Percentiles rank a stretch among this genome's conserved stretches.
These are phyloP conservation scores for Plasmodium malariae DNA, from an alignment of 169 alveolate genomes.

Conservation along the genomic window DNA sequence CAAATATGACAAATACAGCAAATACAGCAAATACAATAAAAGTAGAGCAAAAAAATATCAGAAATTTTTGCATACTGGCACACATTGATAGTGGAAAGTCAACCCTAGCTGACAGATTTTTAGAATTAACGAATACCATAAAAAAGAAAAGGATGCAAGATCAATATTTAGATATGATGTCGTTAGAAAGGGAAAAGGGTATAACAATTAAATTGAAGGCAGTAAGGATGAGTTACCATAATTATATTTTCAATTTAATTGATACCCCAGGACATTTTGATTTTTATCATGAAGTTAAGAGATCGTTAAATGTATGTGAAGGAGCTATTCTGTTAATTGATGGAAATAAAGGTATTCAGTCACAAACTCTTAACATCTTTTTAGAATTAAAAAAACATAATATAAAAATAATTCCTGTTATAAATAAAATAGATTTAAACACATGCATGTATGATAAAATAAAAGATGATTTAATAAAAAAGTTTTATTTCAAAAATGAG, in stretches of 20 bases:
- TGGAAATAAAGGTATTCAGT: constrained; percentile 95
- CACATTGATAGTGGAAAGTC: constrained; percentile 98
- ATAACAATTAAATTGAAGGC: constrained; percentile 93
- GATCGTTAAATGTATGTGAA: constrained; percentile 95
- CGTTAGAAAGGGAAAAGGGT: constrained; percentile 94
- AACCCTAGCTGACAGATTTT: constrained; percentile 94
- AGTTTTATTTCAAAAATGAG: constrained; percentile 82
- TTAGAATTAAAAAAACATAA: constrained; percentile 89
- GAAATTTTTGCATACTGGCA: constrained; percentile 97
- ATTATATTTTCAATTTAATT: constrained; percentile 94
- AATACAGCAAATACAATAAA: neutral
- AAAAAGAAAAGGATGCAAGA: constrained; percentile 63
- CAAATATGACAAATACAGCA: no score
- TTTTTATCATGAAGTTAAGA: constrained; percentile 95
- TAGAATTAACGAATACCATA: constrained; percentile 88
- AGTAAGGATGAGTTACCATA: constrained; percentile 82
- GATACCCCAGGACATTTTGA: constrained; percentile 98
- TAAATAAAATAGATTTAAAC: constrained; percentile 93
- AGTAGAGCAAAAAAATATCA: constrained; percentile 67
- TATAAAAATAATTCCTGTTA: constrained; percentile 93
- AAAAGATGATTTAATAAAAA: constrained; percentile 76
- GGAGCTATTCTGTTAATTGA: constrained; percentile 94
- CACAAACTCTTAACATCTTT: constrained; percentile 94
- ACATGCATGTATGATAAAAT: constrained; percentile 81
- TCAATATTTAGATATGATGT: constrained; percentile 91